A percentile compares a stretch with the other conserved stretches of the same genome.
These are phyloP conservation scores for Sporisorium iseilematis-ciliati DNA, from an alignment of 1,284 basidiomycete genomes.

Conservation along the genomic window DNA sequence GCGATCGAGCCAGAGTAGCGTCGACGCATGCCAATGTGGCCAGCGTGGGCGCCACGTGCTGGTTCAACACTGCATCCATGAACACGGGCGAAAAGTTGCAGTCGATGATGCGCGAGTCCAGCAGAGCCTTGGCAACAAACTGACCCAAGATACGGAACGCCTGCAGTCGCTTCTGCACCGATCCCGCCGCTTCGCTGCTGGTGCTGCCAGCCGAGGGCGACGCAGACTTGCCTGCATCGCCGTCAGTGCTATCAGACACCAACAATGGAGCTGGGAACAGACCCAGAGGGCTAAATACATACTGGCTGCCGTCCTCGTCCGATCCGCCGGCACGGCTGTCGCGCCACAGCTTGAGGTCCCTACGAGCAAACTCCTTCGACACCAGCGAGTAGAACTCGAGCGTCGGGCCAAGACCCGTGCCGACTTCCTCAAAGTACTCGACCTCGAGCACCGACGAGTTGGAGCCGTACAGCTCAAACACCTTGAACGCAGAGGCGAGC, in stretches of 20 bases:
- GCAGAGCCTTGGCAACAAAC: constrained; percentile 96
- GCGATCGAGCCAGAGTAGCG: constrained; percentile 83
- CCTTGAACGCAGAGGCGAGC: constrained; percentile 96
- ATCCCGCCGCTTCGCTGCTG: constrained; percentile 5
- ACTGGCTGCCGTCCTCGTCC: constrained; percentile 52
- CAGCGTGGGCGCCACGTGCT: constrained; percentile 84
- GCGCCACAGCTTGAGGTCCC: constrained; percentile 89
- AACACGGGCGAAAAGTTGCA: constrained; percentile 92
- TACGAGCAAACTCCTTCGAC: constrained; percentile 89
- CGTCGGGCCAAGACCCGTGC: constrained; percentile 97
- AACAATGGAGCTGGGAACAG: constrained; percentile 84
- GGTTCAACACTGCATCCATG: constrained; percentile 86
- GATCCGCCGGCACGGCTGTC: constrained; percentile 76
- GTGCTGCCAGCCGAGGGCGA: constrained; percentile 1
- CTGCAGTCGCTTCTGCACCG: constrained; percentile 73
- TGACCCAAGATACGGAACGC: constrained; percentile 91
- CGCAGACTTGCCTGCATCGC: constrained; percentile 4
- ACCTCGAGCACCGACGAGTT: constrained; percentile 94
- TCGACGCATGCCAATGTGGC: constrained; percentile 83
- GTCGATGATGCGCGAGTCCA: constrained; percentile 98
- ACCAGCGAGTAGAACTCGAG: constrained; percentile 96
- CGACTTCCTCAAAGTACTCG: constrained; percentile 99
- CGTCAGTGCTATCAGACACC: constrained; percentile 3
- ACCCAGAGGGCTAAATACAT: constrained; percentile 77
- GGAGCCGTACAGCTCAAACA: constrained; percentile 92